Evolutionary conservation across 805 yeast genomes (phyloP).

Genomic region (Scheffersomyces lignosus): DNA sequence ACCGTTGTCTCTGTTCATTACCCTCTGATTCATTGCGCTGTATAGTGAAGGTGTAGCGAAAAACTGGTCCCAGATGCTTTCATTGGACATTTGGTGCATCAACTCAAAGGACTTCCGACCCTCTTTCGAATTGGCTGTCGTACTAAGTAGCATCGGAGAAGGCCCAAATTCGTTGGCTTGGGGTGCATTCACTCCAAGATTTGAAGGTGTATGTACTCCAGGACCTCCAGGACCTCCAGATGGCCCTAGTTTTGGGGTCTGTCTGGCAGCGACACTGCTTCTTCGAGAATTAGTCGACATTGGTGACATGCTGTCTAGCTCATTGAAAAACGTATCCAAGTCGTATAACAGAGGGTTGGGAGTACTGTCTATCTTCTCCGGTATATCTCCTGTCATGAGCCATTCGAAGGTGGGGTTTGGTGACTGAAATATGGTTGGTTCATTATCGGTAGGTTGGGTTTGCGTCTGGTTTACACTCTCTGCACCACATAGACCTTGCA

Average conservation of each 20-base stretch:
- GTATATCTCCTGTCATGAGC: slow-evolving; percentile 7
- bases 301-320: slow-evolving; percentile 37
- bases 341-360: slow-evolving; percentile 7
- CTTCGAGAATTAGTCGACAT: slow-evolving; percentile 4
- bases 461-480: neutral
- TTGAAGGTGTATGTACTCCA: neutral
- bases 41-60: slow-evolving; percentile 29
- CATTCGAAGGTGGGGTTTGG: slow-evolving; percentile 25
- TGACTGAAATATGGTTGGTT: no score
- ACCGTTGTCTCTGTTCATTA: neutral
- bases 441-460: neutral
- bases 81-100: slow-evolving; percentile 63
- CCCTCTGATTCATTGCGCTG: neutral
- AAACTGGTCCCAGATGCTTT: slow-evolving; percentile 69
- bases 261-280: neutral
- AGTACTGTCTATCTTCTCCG: neutral
- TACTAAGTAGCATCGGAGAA: neutral
- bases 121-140: slow-evolving; percentile 32
- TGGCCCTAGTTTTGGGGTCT: no score
- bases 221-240: neutral
- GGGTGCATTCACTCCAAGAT: neutral
- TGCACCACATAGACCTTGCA: neutral
- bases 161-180: neutral
- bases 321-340: slow-evolving; percentile 49
- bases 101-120: slow-evolving; percentile 59